Evolutionary conservation across 164 flowering plant genomes (phyloP), one percentile per base, ranked within the genome.

Genomic region (Akebia trifoliata): DNA sequence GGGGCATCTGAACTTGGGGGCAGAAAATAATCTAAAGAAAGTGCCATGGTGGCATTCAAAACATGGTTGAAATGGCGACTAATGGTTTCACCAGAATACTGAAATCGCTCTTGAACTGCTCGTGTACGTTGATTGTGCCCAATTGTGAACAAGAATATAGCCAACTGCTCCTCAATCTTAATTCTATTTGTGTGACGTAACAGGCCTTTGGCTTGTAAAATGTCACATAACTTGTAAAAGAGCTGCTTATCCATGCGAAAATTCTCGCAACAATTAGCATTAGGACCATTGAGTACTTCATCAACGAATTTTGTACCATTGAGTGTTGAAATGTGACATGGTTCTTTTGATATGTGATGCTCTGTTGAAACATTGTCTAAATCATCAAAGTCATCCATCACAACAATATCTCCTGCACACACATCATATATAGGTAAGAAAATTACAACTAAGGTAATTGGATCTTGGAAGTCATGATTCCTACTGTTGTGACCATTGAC

Each of bases 51-150:
- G 53, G 87, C 82, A 64, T 76, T 79, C 51, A 82, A 51, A 7
- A 79, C 84, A 68, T 75, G 77, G 72, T 82, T 82, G 67, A 82
- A 82, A 71, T 82, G 83, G 46, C 84, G 84, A 43, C 87, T 82
- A 36, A 79, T 81, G 37, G 86, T 79, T 72, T 79, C 83, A 35
- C 82, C 83, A 14, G 87, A 82, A 55, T 79, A 76, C 21, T 70
- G 55, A 59, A 82, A 82, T 37, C 68, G 58, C 68, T 82, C 81
- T 50, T 79, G 84, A 17, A 82, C 81, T 54, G 80, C 76, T 60
- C 84, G 72, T 50, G 74, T 79, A 18, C 87, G 75, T 18, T 71
- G 69, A 50, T 79, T 79, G 56, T 82, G 87, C 25, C 87, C 84
- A 40, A 76, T 50, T 28, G 76, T 79, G 49, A 75, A 74, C 75